Evolutionary conservation across 768 basidiomycete genomes (phyloP), one percentile per base, ranked within the genome.

Genomic region (Lactifluus echinatus): DNA sequence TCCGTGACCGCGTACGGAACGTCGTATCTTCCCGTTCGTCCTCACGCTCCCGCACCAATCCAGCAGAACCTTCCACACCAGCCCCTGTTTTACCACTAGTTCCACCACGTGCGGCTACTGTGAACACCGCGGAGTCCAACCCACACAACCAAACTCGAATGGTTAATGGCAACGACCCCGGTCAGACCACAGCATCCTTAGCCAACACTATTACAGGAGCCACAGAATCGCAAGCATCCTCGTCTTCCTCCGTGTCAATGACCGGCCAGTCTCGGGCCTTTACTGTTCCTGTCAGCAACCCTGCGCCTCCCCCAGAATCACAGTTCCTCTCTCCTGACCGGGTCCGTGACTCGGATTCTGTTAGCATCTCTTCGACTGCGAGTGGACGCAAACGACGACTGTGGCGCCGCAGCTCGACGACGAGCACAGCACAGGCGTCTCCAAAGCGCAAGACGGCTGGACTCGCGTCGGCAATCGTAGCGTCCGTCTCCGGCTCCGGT

Each of bases 391-490:
- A 63, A 48, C 39, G 49, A 5, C 54, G 49, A 8, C 36, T 60
- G 36, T 63, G 59, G 53, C 64, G 33, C 15, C 60, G 55, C 21
- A 50, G 49, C 42, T 50, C 59, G 24, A 47, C 58, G 6, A 31
- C 47, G 12, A 64, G 19, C 49, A 24, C 24, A 0, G 7, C 46
- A 14, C 47, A 52, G 23, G 49, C 31, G 21, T 65, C 65, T 15
- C 66, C 66, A 3, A 65, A 68, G 49, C 68, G 71, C 33, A 74
- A 70, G 64, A 77, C 81, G 2, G 76, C 79, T 0, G 80, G 81
- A 23, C 75, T 87, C n/a, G 85, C 86, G 4, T 76, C 77, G 50
- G 85, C 84, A 1, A 75, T 86, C 49, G 83, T 85, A 1, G 80
- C 82, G 2, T 81, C 82, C 17, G 82, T 88, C 78, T 80, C 81